Base-by-base conservation (phyloP, 257 asterid genomes). In the Forsythia viridissima region DNA sequence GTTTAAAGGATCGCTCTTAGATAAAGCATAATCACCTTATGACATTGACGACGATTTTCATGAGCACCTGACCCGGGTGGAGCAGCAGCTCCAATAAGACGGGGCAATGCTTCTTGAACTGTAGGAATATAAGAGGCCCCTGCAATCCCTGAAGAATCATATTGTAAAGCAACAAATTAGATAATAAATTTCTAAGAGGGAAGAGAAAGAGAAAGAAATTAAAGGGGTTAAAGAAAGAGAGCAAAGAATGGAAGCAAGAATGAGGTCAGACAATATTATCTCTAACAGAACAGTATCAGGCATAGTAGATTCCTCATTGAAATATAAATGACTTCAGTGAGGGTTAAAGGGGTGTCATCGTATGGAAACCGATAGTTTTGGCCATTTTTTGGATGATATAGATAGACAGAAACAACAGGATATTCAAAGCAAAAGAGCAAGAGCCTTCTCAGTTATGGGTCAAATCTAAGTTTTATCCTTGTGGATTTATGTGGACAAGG, bases 11-110 rank as follows among this genome's bases (percentile, higher is more conserved):
- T 61, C 72, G 41, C 68, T 65, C 24, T 70, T 55, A 55, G 74
- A 75, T 72, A 13, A 13, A 75, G 44, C 76, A 38, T 70, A 77
- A 61, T 87, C 84, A 94, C 99, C 97, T 95, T 95, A 73, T 83
- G 96, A 82, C 97, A 93, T 77, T 93, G 99, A 75, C 97, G 97
- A 43, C 99, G 99, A 82, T 95, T 95, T 84, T 95, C 99, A 77
- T 91, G 89, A 71, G 96, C 97, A 74, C 91, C 89, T 39, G 91
- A 74, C 70, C 97, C 97, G 77, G 96, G 81, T 3, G 99, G 99
- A 82, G 97, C 97, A 78, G 97, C 97, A 75, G 96, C 97, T 63
- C 91, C 94, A 77, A 95, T 79, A 69, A 95, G 92, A 74, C 96
- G 97, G 78, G 97, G 88, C 81, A 95, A 82, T 69, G 96, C 97